These are phyloP conservation scores for Coemansia sp. DNA, from an alignment of 192 early-diverging fungal genomes.

Conservation along the genomic window DNA sequence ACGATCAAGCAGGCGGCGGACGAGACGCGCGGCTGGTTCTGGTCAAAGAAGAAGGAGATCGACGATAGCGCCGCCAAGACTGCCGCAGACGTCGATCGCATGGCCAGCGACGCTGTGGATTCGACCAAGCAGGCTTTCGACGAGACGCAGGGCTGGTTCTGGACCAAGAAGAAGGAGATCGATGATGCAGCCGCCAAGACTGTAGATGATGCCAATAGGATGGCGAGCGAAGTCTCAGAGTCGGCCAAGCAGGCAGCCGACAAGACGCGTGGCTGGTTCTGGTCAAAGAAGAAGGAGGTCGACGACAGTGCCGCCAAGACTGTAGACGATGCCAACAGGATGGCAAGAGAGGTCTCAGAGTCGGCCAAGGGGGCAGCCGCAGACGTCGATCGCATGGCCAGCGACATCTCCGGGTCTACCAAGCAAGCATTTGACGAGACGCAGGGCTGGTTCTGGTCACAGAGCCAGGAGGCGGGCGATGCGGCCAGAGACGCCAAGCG, in stretches of 20 bases:
- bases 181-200: conserved; percentile 4
- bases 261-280: conserved; percentile 18
- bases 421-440: conserved; percentile 18
- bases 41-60: conserved; percentile 25
- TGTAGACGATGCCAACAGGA: not conserved
- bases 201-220: conserved; percentile 3
- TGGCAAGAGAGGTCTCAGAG: not conserved
- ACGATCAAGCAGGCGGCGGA: conserved; percentile 8
- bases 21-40: conserved; percentile 29
- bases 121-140: conserved; percentile 9
- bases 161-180: conserved; percentile 26
- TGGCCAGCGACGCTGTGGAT: not conserved
- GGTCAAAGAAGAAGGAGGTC: conserved; percentile 19
- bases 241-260: conserved; percentile 8
- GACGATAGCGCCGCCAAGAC: not conserved
- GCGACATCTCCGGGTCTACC: conserved; percentile 2
- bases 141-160: conserved; percentile 36
- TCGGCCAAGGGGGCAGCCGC: conserved; percentile 8
- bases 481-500: conserved; percentile 1
- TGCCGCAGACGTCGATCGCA: not conserved
- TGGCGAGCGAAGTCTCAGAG: not conserved
- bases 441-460: conserved; percentile 26
- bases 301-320: not conserved
- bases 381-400: not conserved
- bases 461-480: conserved; percentile 22